These are phyloP conservation scores for Escovopsis sp. DNA, from an alignment of 2,329 filamentous ascomycete genomes.

Conservation along the genomic window DNA sequence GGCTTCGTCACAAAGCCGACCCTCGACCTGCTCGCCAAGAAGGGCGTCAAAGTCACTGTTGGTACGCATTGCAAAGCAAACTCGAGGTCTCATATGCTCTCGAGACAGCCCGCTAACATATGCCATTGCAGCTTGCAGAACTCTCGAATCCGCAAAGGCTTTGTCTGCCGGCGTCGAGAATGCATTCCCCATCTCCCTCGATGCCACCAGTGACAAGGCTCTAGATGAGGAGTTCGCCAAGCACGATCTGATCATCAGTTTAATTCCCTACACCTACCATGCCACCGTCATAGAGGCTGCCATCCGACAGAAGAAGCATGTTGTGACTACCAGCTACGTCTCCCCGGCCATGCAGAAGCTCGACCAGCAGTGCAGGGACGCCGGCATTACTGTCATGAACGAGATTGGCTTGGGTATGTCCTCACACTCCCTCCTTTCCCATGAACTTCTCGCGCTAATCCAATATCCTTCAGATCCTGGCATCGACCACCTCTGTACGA, in stretches of 20 bases:
- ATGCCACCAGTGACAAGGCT: slow-evolving; percentile 61
- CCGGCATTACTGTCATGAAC: slow-evolving; percentile 94
- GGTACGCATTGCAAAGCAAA: background rate
- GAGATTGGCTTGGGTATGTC: slow-evolving; percentile 56
- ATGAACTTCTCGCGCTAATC: background rate
- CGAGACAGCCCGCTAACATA: slow-evolving; percentile 2
- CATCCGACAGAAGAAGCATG: slow-evolving; percentile 86
- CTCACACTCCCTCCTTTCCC: background rate
- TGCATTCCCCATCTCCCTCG: slow-evolving; percentile 63
- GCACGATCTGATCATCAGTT: slow-evolving; percentile 60
- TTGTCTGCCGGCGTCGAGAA: slow-evolving; percentile 31
- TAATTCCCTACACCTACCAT: slow-evolving; percentile 90
- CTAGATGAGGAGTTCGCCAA: slow-evolving; percentile 70
- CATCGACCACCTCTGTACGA: slow-evolving; percentile 45
- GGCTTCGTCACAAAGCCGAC: slow-evolving; percentile 27
- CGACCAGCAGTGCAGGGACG: slow-evolving; percentile 61
- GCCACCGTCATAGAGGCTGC: slow-evolving; percentile 82
- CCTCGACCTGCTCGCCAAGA: slow-evolving; percentile 43
- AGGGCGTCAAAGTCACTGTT: slow-evolving; percentile 49
- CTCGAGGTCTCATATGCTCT: background rate
- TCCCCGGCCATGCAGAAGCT: slow-evolving; percentile 87
- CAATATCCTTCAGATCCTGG: slow-evolving; percentile 37
- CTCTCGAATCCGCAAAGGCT: too few species aligned
- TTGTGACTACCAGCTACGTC: slow-evolving; percentile 89
- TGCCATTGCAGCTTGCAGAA: background rate